Percentiles rank a stretch among this genome's conserved stretches.
Conservation (phyloP, 441 rosid genomes). For the Rhodomyrtus psidioides region DNA sequence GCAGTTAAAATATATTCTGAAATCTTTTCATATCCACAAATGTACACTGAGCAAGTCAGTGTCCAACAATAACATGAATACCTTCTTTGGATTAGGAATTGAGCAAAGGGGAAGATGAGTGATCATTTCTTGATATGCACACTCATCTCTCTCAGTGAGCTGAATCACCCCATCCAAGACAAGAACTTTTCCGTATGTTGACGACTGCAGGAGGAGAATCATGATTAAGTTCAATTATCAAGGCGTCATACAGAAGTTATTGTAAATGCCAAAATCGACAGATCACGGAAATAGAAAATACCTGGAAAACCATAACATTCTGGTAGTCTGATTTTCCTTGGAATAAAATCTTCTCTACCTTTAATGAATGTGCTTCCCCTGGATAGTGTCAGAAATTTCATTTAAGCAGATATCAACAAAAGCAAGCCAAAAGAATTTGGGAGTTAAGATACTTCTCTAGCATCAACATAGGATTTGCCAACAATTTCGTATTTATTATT, state of each 20-base stretch:
- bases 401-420: neutral
- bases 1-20: neutral
- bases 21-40: neutral
- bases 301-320: constrained; percentile 96
- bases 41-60: neutral
- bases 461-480: neutral
- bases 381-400: neutral
- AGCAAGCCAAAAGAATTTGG: neutral
- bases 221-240: neutral
- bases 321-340: constrained; percentile 95
- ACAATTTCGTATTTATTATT: neutral
- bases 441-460: neutral
- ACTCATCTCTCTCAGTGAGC: constrained; percentile 95
- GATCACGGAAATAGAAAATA: constrained; percentile 8
- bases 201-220: constrained; percentile 42
- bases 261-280: neutral
- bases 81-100: constrained; percentile 84
- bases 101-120: constrained; percentile 94
- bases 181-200: constrained; percentile 87
- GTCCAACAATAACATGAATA: neutral
- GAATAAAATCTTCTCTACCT: constrained; percentile 83
- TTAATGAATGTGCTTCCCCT: constrained; percentile 98
- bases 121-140: constrained; percentile 97
- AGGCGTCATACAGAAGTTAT: neutral
- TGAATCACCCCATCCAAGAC: constrained; percentile 94